Evolutionary conservation across 495 filamentous ascomycete genomes (phyloP), one percentile per base, ranked within the genome.

Genomic region (Lophiotrema nucula): DNA sequence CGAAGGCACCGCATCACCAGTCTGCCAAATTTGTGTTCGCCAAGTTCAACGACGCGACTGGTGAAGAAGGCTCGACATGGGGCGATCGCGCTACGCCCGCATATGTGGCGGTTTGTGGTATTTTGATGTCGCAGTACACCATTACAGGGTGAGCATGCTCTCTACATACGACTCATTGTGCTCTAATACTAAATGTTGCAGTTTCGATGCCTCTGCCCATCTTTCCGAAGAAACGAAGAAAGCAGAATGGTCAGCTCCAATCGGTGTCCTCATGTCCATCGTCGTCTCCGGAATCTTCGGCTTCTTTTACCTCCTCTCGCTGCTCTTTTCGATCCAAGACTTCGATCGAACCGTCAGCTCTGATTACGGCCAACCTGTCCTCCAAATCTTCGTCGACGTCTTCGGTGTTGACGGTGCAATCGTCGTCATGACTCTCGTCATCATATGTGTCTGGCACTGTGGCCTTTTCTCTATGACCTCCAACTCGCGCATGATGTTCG

Each of bases 401-500:
- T 78, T 77, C 26, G 80, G 81, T 1, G 70, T 77, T 38, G 62
- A 78, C 23, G 81, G 81, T 4, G 81, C 81, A 18, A 71, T 84
- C 15, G 80, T 71, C 12, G 53, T 83, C 26, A 81, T 84, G 67
- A 75, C 72, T 4, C 67, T 84, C n/a, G 75, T 84, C 58, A 81
- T 84, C 63, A 63, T 83, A 5, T 84, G 81, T 27, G 75, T 84
- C 4, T 84, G 81, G 81, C 81, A 84, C 56, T 81, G 77, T 52
- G 81, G 81, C 0, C 71, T 84, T 1, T 84, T 84, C 60, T 76
- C 72, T 51, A 70, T 84, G 73, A 84, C 81, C 0, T 78, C 74
- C 45, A 84, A 84, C 58, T 80, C 76, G 35, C 72, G 81, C n/a
- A 84, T 84, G 81, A 84, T 84, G 81, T 84, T 83, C 58, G 80